phyloP scores from a whole-genome alignment of 805 yeast genomes.

The Lipomyces yamadae region DNA sequence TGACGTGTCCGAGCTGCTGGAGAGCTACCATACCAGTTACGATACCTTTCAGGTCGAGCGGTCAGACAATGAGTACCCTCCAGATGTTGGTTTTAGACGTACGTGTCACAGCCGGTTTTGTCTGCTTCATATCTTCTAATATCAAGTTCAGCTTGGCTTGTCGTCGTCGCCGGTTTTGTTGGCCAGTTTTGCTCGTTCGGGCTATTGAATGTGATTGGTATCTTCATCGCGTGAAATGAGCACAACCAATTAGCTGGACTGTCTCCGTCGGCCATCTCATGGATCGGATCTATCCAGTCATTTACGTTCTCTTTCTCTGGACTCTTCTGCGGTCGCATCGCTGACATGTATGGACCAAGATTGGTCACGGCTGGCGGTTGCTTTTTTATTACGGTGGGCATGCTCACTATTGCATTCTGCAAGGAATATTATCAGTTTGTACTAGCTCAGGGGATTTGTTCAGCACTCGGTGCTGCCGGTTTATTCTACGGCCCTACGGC shows the following conservation, averaged over 20 bases:
- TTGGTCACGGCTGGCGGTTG: slow-evolving; percentile 39
- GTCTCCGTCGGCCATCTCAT: slow-evolving; percentile 30
- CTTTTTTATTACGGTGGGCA: slow-evolving; percentile 38
- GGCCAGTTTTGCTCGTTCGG: slow-evolving; percentile 68
- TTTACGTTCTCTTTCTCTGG: slow-evolving; percentile 29
- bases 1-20: not conserved
- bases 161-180: slow-evolving; percentile 58
- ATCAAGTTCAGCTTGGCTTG: slow-evolving; percentile 51
- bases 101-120: not conserved
- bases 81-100: slow-evolving; percentile 27
- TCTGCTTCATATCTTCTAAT: not conserved
- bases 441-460: slow-evolving; percentile 56
- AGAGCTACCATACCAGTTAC: slow-evolving; percentile 9
- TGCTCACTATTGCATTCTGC: slow-evolving; percentile 47
- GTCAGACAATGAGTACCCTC: slow-evolving; percentile 8
- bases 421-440: slow-evolving; percentile 57
- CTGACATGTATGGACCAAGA: slow-evolving; percentile 38
- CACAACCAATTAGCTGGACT: slow-evolving; percentile 24
- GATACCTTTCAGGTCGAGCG: slow-evolving; percentile 21
- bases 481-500: slow-evolving; percentile 54
- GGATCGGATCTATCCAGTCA: slow-evolving; percentile 36
- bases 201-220: slow-evolving; percentile 41
- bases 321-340: slow-evolving; percentile 31
- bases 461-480: slow-evolving; percentile 53
- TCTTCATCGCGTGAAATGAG: slow-evolving; percentile 33